A percentile compares a stretch with the other conserved stretches of the same genome.
phyloP scores from a whole-genome alignment of 1,139 yeast species.

The Taphrina deformans region DNA sequence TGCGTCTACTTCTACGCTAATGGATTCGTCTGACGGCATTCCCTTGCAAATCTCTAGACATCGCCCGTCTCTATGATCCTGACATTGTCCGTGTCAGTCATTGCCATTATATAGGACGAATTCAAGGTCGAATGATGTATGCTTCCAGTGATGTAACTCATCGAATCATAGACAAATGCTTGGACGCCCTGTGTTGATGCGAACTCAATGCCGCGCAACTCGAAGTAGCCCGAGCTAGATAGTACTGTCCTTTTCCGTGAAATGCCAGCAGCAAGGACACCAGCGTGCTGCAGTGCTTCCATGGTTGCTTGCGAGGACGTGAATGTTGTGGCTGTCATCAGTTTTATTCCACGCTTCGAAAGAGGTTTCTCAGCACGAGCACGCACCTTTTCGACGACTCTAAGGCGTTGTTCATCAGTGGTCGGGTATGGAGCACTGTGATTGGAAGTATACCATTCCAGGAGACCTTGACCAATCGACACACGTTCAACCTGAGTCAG shows the following conservation, averaged over 20 bases:
- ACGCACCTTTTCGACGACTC: background rate
- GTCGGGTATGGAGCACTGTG: slow-evolving; percentile 7
- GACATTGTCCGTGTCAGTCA: background rate
- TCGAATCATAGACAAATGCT: background rate
- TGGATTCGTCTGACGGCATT: no score
- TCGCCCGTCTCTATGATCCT: background rate
- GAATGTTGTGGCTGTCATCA: background rate
- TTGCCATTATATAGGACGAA: background rate
- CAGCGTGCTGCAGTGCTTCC: slow-evolving; percentile 16
- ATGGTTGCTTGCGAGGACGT: slow-evolving; percentile 4
- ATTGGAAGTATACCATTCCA: slow-evolving; percentile 10
- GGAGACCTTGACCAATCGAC: slow-evolving; percentile 4
- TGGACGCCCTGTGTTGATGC: background rate
- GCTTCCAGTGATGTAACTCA: background rate
- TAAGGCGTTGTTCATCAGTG: slow-evolving; percentile 4
- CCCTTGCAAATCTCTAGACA: background rate
- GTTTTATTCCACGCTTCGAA: background rate
- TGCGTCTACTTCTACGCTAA: background rate
- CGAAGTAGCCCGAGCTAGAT: background rate
- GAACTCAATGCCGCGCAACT: slow-evolving; percentile 5
- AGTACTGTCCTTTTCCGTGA: background rate
- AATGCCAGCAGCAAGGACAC: background rate
- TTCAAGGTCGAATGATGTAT: background rate
- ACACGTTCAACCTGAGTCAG: slow-evolving; percentile 3
- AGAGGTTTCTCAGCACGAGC: background rate